Base-by-base conservation (phyloP, 805 yeast species). In the Dipodascopsis tothii region DNA sequence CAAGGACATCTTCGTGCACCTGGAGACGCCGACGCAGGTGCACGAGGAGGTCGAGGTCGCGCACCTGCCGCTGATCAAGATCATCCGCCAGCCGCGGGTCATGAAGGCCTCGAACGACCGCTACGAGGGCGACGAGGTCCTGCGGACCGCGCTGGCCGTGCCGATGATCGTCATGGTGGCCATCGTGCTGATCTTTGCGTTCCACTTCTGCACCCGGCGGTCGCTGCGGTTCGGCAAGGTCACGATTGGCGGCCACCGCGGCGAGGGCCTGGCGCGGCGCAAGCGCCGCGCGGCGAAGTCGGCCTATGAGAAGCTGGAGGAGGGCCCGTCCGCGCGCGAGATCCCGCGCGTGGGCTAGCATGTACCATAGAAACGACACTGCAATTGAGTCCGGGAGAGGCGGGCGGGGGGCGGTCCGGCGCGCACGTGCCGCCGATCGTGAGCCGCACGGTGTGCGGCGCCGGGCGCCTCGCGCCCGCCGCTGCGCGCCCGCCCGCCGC, bases 1-100 rank as follows among this genome's bases (percentile, higher is more conserved):
- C 46, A 75, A 74, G 56, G 72, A 73, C 48, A 78, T 83, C 9
- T 67, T 80, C 39, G 64, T 86, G 34, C 70, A 88, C 2, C 71
- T 86, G 38, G 95, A 87, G 62, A 16, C 55, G 3, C 43, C 53
- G 7, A 42, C 38, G 14, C 39, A 47, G 16, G 48, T 43, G 5
- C 33, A 5, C 23, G 51, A 53, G 17, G 57, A 54, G 37, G 40
- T 53, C 25, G 49, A 48, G 20, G 52, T 54, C 16, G 41, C 43
- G 37, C 48, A 47, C 27, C 38, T 50, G 3, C 50, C 52, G 22
- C 41, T 53, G 18, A 39, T 52, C 33, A 47, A 47, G 46, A 9
- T 50, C 16, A 36, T 42, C 27, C 23, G 51, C 33, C 36, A 38
- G 4, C 45, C 54, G 3, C 44, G 42, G 33, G 45, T 37, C 11